phyloP scores from a whole-genome alignment of 768 basidiomycete genomes.

The Amanita pallidorosea region DNA sequence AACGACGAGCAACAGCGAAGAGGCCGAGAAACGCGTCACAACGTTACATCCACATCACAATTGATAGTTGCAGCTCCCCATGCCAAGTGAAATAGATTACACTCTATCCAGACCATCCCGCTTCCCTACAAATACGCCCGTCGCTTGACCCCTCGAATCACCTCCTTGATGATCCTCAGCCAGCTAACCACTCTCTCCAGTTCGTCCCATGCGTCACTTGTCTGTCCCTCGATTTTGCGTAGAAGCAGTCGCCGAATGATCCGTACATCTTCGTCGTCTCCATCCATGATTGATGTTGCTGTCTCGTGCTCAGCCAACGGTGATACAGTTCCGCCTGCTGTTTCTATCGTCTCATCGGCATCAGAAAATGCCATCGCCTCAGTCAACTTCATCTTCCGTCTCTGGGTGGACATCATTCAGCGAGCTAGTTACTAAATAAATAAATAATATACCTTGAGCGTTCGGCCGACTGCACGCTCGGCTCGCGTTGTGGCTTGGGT shows the following conservation, averaged over 20 bases:
- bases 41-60: too few species aligned
- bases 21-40: too few species aligned
- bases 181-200: slow-evolving; percentile 49
- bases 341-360: not conserved
- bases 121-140: slow-evolving; percentile 28
- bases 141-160: slow-evolving; percentile 45
- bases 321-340: slow-evolving; percentile 8
- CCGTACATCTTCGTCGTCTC: slow-evolving; percentile 55
- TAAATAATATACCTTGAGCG: slow-evolving; percentile 33
- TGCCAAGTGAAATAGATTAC: too few species aligned
- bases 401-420: slow-evolving; percentile 21
- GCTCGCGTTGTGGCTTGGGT: slow-evolving; percentile 46
- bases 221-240: slow-evolving; percentile 52
- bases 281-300: slow-evolving; percentile 28
- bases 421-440: not conserved
- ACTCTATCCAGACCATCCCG: too few species aligned
- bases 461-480: slow-evolving; percentile 44
- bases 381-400: slow-evolving; percentile 35
- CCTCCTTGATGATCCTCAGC: slow-evolving; percentile 56
- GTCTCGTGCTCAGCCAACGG: not conserved
- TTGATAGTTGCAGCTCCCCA: too few species aligned
- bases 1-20: too few species aligned
- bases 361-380: slow-evolving; percentile 22
- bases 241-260: slow-evolving; percentile 52
- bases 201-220: slow-evolving; percentile 47